Conservation (phyloP, 306 rosid species). For the Lupinus albus region DNA sequence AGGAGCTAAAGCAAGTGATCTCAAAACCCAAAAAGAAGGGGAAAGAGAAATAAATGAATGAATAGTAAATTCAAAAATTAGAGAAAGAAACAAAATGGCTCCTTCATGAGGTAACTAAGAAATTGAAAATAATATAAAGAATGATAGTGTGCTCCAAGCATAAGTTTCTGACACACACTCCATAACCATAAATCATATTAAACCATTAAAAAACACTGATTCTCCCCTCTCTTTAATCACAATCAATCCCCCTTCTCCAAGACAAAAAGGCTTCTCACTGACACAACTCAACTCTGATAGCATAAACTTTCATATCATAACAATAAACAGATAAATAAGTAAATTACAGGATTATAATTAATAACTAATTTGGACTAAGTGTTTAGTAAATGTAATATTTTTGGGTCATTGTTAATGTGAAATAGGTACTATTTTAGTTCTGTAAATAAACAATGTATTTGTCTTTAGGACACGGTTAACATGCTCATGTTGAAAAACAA, state of each 20-base stretch:
- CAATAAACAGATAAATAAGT: neutral
- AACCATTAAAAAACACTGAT: neutral
- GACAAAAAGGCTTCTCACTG: conserved; percentile 39
- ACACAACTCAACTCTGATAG: neutral
- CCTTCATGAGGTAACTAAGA: conserved; percentile 19
- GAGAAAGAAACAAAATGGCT: conserved; percentile 42
- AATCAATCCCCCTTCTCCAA: conserved; percentile 42
- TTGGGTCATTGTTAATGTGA: neutral
- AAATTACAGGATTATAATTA: neutral
- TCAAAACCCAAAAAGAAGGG: conserved; percentile 29
- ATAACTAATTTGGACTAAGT: no score
- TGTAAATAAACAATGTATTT: no score
- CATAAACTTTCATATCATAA: neutral
- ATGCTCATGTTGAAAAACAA: neutral
- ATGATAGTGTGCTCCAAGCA: conserved; percentile 44
- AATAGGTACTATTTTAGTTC: neutral
- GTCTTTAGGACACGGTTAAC: no score
- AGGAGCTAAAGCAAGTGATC: conserved; percentile 42
- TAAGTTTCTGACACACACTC: conserved; percentile 52
- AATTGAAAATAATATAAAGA: conserved; percentile 39
- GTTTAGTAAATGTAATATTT: no score
- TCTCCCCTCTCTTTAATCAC: conserved; percentile 43
- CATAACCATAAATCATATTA: neutral
- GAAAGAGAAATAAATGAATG: neutral
- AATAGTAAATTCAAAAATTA: conserved; percentile 48